Evolutionary conservation across 352 stramenopile species (phyloP).

Genomic region (Phytophthora pinifolia): DNA sequence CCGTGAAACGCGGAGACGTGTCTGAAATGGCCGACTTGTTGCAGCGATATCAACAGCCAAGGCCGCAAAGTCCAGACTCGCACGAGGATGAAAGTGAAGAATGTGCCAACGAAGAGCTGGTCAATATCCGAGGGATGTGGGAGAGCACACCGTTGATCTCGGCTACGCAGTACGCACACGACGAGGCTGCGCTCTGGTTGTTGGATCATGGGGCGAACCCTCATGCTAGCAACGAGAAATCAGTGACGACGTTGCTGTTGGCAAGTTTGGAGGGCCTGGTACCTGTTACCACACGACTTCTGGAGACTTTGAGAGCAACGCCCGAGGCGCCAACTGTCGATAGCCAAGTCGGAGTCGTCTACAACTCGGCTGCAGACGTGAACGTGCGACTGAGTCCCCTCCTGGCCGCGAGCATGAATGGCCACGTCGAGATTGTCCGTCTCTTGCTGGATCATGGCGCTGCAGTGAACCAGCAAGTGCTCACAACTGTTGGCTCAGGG

Average conservation of each 20-base stretch:
- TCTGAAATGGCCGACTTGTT: constrained; percentile 34
- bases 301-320: constrained; percentile 17
- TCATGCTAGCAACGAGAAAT: constrained; percentile 61
- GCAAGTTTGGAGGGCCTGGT: constrained; percentile 68
- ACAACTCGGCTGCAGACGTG: constrained; percentile 63
- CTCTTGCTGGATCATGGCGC: constrained; percentile 45
- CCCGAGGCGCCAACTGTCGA: constrained; percentile 27
- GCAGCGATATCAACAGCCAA: constrained; percentile 21
- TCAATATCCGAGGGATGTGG: constrained; percentile 83
- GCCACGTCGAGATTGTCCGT: constrained; percentile 52
- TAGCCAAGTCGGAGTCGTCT: constrained; percentile 65
- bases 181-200: constrained; percentile 56
- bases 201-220: constrained; percentile 43
- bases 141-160: constrained; percentile 83
- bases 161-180: constrained; percentile 65
- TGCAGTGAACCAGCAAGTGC: constrained; percentile 25
- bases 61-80: not conserved
- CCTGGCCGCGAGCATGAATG: constrained; percentile 73
- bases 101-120: constrained; percentile 24
- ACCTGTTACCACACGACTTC: constrained; percentile 42
- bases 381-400: constrained; percentile 63
- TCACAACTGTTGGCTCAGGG: constrained; percentile 5
- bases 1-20: constrained; percentile 61
- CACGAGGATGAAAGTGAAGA: constrained; percentile 26
- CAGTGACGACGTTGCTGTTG: constrained; percentile 68